These are phyloP conservation scores for Zoysia matrella DNA, from an alignment of 202 grass and related monocot genomes.

Conservation along the genomic window DNA sequence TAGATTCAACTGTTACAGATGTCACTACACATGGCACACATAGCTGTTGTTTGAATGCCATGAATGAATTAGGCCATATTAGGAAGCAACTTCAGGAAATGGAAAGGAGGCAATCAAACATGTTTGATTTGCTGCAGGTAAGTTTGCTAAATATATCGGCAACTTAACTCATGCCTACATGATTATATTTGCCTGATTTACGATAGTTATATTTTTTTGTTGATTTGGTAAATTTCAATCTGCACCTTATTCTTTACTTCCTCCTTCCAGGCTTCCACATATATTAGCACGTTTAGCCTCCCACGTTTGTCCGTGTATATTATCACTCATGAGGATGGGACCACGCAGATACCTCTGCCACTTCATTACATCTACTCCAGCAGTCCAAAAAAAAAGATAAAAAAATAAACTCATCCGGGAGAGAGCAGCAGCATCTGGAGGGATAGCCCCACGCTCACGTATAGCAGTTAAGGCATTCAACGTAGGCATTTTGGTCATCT, in stretches of 20 bases:
- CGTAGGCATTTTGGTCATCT: too few relatives aligned
- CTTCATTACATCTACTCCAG: too few relatives aligned
- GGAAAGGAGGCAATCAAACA: constrained; percentile 77
- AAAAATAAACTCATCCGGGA: too few relatives aligned
- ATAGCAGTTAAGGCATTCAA: too few relatives aligned
- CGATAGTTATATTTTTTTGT: constrained; percentile 13
- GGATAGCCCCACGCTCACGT: too few relatives aligned
- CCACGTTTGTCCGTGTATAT: too few relatives aligned
- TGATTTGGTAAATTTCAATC: neutral
- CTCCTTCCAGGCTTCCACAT: too few relatives aligned
- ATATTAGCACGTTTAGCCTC: too few relatives aligned
- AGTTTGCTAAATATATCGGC: constrained; percentile 13
- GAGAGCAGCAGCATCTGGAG: too few relatives aligned
- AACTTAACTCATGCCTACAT: constrained; percentile 9
- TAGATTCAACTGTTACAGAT: constrained; percentile 72
- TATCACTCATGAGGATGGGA: too few relatives aligned
- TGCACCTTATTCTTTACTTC: neutral
- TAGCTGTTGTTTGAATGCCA: constrained; percentile 71
- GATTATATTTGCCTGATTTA: constrained; percentile 9
- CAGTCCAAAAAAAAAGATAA: too few relatives aligned
- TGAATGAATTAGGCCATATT: constrained; percentile 78
- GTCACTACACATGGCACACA: constrained; percentile 59
- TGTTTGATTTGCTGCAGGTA: constrained; percentile 88
- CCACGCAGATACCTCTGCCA: too few relatives aligned
- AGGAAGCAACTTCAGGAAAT: constrained; percentile 89